Evolutionary conservation across 352 stramenopile genomes (phyloP), one percentile per base, ranked within the genome.

Genomic region (Phytophthora vignae): DNA sequence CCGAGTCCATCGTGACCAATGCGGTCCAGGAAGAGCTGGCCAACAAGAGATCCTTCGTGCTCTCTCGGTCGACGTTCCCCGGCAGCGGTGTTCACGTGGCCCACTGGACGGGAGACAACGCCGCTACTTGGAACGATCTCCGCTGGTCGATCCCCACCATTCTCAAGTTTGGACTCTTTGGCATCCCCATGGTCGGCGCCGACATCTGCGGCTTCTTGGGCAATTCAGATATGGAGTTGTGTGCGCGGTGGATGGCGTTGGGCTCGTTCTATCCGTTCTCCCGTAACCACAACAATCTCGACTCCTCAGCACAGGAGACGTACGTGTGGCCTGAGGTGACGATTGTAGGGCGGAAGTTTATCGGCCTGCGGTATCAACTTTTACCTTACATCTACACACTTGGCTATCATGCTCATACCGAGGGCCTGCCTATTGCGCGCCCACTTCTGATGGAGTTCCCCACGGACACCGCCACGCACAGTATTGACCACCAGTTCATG

Each of bases 51-150:
- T 81, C 84, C 19, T 93, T 96, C 49, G 74, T 94, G 46, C 78
- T 96, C 33, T 90, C 84, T 6, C 70, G 87, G 22, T 94, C 87
- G 12, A 91, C 84, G 4, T 96, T 92, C 67, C 83, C 88, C 4
- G 83, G 82, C 12, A 82, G 77, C 36, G 87, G 89, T n/a, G 81
- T 66, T 10, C 74, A 94, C 61, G 76, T 72, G 6, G 87, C 85
- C 27, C 88, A 96, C 74, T 94, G 87, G 87, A 92, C 87, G 6
- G 89, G 89, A n/a, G 89, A 96, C 67, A 96, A 94, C 54, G 79
- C 72, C 0, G 85, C 90, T 1, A 91, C 78, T 38, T 96, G 90
- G 90, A 80, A 92, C 56, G 90, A 96, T 69, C 59, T 96, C 8
- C 77, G 81, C 22, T 90, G 81, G 73, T 92, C 79, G 44, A 79